Evolutionary conservation across 805 yeast species (phyloP), one percentile per base, ranked within the genome.

Genomic region (Lachancea sp.): DNA sequence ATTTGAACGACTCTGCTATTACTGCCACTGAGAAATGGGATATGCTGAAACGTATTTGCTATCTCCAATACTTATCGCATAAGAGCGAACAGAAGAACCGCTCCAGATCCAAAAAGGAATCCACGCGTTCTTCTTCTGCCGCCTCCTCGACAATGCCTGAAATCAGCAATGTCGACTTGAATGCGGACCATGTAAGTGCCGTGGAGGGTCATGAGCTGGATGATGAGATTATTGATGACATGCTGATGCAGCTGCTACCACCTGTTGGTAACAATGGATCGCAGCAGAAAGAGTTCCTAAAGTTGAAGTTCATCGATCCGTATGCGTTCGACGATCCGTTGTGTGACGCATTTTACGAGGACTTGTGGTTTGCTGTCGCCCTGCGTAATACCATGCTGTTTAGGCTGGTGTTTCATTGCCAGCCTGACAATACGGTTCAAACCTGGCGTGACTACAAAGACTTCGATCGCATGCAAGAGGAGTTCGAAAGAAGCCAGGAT

Each of bases 341-440:
- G 35, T 77, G 74, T 44, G 82, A 75, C n/a, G 75, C 75, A 2
- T 92, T 92, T 58, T 86, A 78, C 54, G 89, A 84, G 51, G 96
- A 87, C 51, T 59, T 80, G 6, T 90, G 96, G 96, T 75, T 71
- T 57, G 80, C 80, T 4, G 77, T 76, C 52, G 97, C 98, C 0
- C 67, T 82, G 39, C 72, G 89, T 52, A 92, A 92, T 55, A 87
- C 97, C 0, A 70, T 75, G 44, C 66, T 94, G 1, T 92, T 75
- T 65, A 71, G 96, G 45, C 69, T 82, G 60, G 84, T 92, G 1
- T 92, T 92, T 72, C 89, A 89, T 48, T 78, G 86, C 46, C 98
- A 94, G 57, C 99, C 99, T 0, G 98, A 92, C 61, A 87, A 90
- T 58, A 70, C 77, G 5, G 97, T 90, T n/a, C 71, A 71, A 18